phyloP scores from a whole-genome alignment of 768 basidiomycete species.

The Collybia nuda region DNA sequence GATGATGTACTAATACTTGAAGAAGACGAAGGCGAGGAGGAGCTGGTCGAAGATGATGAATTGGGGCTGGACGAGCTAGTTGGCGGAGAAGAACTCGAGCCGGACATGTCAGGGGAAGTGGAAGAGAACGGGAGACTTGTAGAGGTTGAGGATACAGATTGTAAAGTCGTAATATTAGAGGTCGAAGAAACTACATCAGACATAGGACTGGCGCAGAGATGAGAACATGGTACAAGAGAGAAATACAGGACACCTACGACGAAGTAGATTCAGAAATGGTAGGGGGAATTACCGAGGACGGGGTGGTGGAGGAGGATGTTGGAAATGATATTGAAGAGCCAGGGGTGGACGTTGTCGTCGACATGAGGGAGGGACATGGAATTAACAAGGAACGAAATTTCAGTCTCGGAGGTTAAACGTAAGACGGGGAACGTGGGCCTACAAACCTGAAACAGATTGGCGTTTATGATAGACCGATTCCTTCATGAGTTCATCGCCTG shows the following conservation, averaged over 20 bases:
- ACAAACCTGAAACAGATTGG: slow-evolving; percentile 7
- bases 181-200: too few species aligned
- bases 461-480: neutral
- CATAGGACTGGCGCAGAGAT: too few species aligned
- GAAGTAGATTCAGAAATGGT: slow-evolving; percentile 12
- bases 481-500: too few species aligned
- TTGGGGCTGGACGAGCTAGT: slow-evolving; percentile 20
- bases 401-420: slow-evolving; percentile 7
- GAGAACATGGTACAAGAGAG: neutral
- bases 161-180: too few species aligned
- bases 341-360: slow-evolving; percentile 14
- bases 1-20: slow-evolving; percentile 11
- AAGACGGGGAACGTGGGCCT: slow-evolving; percentile 12
- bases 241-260: slow-evolving; percentile 10
- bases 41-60: slow-evolving; percentile 18
- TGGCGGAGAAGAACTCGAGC: slow-evolving; percentile 18
- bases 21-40: slow-evolving; percentile 12
- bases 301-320: slow-evolving; percentile 11
- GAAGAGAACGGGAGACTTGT: slow-evolving; percentile 4
- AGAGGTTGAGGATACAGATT: slow-evolving; percentile 3
- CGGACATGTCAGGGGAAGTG: slow-evolving; percentile 2
- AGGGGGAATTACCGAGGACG: slow-evolving; percentile 14
- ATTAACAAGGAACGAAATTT: slow-evolving; percentile 8
- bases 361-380: slow-evolving; percentile 13
- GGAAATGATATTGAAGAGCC: slow-evolving; percentile 18